Evolutionary conservation across 2,329 filamentous ascomycete genomes (phyloP), one percentile per base, ranked within the genome.

Genomic region (Graphilbum ipis-grandicollis): DNA sequence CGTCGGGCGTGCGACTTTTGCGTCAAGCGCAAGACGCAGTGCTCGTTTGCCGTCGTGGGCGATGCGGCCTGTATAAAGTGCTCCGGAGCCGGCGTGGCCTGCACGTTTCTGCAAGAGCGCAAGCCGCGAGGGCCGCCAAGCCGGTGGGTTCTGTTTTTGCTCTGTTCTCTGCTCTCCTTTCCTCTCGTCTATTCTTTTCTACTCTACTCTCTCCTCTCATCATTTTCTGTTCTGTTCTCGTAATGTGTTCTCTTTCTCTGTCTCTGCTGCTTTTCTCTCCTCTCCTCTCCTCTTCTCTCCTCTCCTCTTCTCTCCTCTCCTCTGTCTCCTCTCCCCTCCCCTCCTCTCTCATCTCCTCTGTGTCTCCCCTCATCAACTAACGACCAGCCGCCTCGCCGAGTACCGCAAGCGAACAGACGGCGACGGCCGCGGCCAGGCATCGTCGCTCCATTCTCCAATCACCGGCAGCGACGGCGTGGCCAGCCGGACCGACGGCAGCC

Each of bases 1-100:
- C 41, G 41, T 3, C 39, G 39, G 32, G 46, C 46, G 12, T 48
- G 46, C 33, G 47, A 47, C 26, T 38, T 46, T 18, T 48, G 47
- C 34, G 40, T 45, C 14, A 41, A 47, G 26, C 43, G 46, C 33
- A 41, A 41, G 31, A 39, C 40, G 8, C 39, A 47, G 42, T 45
- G 43, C 31, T 36, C 30, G 21, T 44, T 44, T 30, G 39, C 39
- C 19, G 4, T 26, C 10, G 23, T 34, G 31, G 38, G 26, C 30
- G 21, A 26, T 19, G 21, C 26, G 6, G 31, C 37, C 14, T 48
- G 47, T 31, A 38, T 35, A 21, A 42, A 43, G 19, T 47, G 46
- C 21, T 34, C 38, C 10, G 39, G 44, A 19, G 36, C 39, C 19
- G 31, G 34, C 17, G 40, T 46, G 7, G 37, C 44, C 4, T 48